Evolutionary conservation across 768 basidiomycete genomes (phyloP), one percentile per base, ranked within the genome.

Genomic region (Chalciporus pseudorubinellus): DNA sequence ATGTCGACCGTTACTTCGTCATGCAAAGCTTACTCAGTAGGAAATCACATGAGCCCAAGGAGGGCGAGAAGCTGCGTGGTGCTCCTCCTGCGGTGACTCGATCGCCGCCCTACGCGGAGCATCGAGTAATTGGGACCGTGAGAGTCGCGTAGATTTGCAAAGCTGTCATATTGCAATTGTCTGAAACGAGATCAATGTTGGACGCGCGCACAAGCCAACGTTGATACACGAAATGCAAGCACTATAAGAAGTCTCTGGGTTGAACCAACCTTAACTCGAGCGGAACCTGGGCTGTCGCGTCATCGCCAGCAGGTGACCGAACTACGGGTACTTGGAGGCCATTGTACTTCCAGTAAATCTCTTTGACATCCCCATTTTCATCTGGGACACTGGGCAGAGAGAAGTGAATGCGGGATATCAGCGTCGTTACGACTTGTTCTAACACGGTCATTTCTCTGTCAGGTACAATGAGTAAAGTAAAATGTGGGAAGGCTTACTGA

Each of bases 311-410:
- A 1, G 72, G 72, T 22, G 68, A 59, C 39, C 60, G 64, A 26
- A 74, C 65, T 1, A 74, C 71, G 20, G 73, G 72, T 12, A 70
- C 64, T 57, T 72, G 71, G 12, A 72, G 55, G n/a, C 62, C 67
- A 51, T 69, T 62, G 38, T 66, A 59, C 55, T 62, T 67, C 73
- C 72, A 73, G 44, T 68, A 66, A 21, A 74, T 59, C 50, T 72
- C 65, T 59, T 73, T 73, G 40, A 58, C 18, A 22, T 58, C 52
- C 24, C 72, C 71, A 24, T 62, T 39, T 21, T 46, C 58, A 48
- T 72, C 69, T 5, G 56, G 50, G 18, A 49, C 56, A 4, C 62
- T 58, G 3, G 72, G 67, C 2, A 70, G 49, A 3, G 70, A 62
- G 33, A 74, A 74, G 55, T 71, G 68, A 44, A 74, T 57, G 6